Percentiles rank a stretch among this genome's conserved stretches.
Evolutionary conservation across 1,284 basidiomycete genomes (phyloP).

Genomic region (Heliocybe sulcata): DNA sequence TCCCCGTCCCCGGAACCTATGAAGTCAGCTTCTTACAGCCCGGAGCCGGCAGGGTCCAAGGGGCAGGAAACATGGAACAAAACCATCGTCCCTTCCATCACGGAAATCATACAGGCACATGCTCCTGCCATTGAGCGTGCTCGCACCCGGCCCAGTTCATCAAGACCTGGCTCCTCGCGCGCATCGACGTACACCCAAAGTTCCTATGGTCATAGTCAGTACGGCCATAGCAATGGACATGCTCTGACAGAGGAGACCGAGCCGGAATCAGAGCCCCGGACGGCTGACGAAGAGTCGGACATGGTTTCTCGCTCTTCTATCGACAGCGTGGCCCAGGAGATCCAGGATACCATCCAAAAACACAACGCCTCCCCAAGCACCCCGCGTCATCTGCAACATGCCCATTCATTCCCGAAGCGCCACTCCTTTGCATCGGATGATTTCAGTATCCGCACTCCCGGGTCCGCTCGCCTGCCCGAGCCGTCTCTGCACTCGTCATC

Average conservation of each 20-base stretch:
- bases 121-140: constrained; percentile 46
- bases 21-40: no score
- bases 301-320: constrained; percentile 69
- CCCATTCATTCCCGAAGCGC: constrained; percentile 40
- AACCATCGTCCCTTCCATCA: constrained; percentile 64
- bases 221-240: constrained; percentile 39
- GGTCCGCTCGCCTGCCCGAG: constrained; percentile 36
- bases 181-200: neutral
- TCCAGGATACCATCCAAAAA: constrained; percentile 56
- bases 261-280: constrained; percentile 37
- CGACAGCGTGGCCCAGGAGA: constrained; percentile 78
- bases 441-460: constrained; percentile 39
- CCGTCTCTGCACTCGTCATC: constrained; percentile 24
- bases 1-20: no score
- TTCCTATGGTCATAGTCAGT: constrained; percentile 11
- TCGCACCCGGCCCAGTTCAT: constrained; percentile 34
- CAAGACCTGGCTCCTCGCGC: constrained; percentile 31
- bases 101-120: constrained; percentile 75
- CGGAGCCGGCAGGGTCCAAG: neutral
- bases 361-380: constrained; percentile 39
- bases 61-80: constrained; percentile 17
- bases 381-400: constrained; percentile 26
- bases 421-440: constrained; percentile 39
- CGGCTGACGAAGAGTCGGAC: constrained; percentile 51
- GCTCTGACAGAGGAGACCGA: constrained; percentile 32